Evolutionary conservation across 345 rosid genomes (phyloP).

Genomic region (Moringa oleifera): DNA sequence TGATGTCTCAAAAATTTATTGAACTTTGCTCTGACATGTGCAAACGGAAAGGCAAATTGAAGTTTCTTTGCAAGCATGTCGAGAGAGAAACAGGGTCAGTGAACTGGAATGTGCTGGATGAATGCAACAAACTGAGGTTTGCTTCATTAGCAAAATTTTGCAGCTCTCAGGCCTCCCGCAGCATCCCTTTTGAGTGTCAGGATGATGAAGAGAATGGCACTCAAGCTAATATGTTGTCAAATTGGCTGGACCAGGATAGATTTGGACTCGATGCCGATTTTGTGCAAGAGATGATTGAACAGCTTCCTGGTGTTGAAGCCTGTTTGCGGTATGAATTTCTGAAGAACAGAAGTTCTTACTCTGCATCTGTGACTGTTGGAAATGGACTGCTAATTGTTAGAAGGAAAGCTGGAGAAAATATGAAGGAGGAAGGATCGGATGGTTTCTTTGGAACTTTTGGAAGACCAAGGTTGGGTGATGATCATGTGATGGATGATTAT

Average conservation of each 20-base stretch:
- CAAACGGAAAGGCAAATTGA: conserved; percentile 37
- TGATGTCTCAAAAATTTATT: conserved; percentile 50
- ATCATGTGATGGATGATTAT: conserved; percentile 23
- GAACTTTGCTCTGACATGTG: conserved; percentile 45
- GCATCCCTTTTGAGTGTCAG: conserved; percentile 28
- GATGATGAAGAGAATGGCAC: conserved; percentile 37
- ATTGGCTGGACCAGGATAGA: conserved; percentile 86
- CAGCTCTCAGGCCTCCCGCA: conserved; percentile 35
- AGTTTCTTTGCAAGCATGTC: conserved; percentile 63
- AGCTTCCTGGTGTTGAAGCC: conserved; percentile 60
- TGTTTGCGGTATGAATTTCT: conserved; percentile 63
- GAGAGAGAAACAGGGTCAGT: conserved; percentile 31
- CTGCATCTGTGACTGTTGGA: conserved; percentile 46
- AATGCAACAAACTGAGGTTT: conserved; percentile 24
- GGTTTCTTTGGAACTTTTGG: conserved; percentile 42
- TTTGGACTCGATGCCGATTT: conserved; percentile 88
- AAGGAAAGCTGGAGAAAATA: conserved; percentile 38
- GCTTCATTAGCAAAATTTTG: conserved; percentile 56
- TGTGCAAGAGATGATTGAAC: conserved; percentile 84
- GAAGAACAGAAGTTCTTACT: conserved; percentile 45
- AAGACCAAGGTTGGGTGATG: conserved; percentile 39
- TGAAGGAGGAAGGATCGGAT: conserved; percentile 25
- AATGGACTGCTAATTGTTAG: conserved; percentile 54
- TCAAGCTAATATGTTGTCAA: conserved; percentile 36
- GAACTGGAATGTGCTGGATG: conserved; percentile 36